Evolutionary conservation across 345 rosid genomes (phyloP).

Genomic region (Salix exigua): DNA sequence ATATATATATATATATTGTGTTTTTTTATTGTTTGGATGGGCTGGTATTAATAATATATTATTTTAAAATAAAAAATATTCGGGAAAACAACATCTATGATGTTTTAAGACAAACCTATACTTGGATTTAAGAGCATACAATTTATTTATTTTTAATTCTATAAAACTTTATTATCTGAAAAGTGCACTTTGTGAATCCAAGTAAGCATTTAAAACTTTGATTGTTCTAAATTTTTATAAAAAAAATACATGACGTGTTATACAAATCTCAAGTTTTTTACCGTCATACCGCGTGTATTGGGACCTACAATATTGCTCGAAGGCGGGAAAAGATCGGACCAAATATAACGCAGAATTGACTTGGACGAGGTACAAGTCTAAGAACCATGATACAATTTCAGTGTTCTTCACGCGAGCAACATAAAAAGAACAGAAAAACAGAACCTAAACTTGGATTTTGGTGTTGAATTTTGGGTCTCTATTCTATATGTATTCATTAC

Average conservation of each 20-base stretch:
- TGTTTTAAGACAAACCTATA: too few species aligned
- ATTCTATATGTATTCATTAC: background rate
- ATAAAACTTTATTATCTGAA: too few species aligned
- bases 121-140: too few species aligned
- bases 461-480: slow-evolving; percentile 2
- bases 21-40: too few species aligned
- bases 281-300: rapidly evolving
- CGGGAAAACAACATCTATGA: too few species aligned
- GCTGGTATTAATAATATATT: too few species aligned
- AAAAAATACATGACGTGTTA: rapidly evolving
- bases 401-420: too few species aligned
- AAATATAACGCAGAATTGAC: background rate
- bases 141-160: too few species aligned
- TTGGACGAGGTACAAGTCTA: background rate
- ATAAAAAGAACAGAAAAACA: background rate
- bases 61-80: rapidly evolving
- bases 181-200: rapidly evolving
- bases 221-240: rapidly evolving
- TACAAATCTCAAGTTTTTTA: too few species aligned
- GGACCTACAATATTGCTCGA: too few species aligned
- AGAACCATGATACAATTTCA: background rate
- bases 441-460: slow-evolving; percentile 15
- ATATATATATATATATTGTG: background rate
- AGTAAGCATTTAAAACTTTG: rapidly evolving
- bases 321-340: background rate